Conservation (phyloP, 228 moss, liverwort and hornwort species). For the Sphagnum fallax region DNA sequence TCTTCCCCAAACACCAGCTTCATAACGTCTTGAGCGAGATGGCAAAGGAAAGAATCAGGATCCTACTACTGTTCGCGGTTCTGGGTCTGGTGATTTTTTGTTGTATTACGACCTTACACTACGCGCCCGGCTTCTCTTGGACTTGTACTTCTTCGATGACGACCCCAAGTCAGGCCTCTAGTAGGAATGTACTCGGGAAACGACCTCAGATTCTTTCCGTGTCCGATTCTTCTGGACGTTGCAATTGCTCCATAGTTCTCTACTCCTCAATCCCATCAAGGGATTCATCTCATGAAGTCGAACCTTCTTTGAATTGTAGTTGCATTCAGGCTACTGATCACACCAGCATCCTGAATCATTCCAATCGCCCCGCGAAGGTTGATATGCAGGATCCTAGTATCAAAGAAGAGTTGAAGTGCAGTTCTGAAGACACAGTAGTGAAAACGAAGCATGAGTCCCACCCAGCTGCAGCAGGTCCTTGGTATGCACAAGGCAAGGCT, state of each 20-base stretch:
- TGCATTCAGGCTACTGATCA: slow-evolving; percentile 1
- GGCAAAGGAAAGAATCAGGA: not conserved
- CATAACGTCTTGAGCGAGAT: not conserved
- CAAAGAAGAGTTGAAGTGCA: too few relatives aligned
- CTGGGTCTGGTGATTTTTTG: slow-evolving; percentile 6
- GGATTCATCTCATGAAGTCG: not conserved
- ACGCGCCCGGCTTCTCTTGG: slow-evolving; percentile 4
- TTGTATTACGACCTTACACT: slow-evolving; percentile 14
- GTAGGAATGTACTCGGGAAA: not conserved
- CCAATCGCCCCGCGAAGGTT: slow-evolving; percentile 7
- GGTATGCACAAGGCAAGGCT: slow-evolving; percentile 35
- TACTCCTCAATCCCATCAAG: not conserved
- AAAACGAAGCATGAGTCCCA: slow-evolving; percentile 13
- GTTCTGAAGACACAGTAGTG: slow-evolving; percentile 12
- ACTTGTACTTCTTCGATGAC: too few relatives aligned
- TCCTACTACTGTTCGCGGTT: not conserved
- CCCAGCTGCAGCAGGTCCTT: slow-evolving; percentile 13
- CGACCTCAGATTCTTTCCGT: not conserved
- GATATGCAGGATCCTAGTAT: not conserved
- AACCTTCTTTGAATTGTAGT: slow-evolving; percentile 9
- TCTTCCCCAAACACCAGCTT: too few relatives aligned
- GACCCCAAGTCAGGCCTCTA: not conserved
- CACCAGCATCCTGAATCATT: not conserved
- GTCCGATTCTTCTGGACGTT: slow-evolving; percentile 6
- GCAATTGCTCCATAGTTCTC: slow-evolving; percentile 11